A percentile compares a stretch with the other conserved stretches of the same genome.
Evolutionary conservation across 345 rosid genomes (phyloP).

Genomic region (Carallia pectinifolia): DNA sequence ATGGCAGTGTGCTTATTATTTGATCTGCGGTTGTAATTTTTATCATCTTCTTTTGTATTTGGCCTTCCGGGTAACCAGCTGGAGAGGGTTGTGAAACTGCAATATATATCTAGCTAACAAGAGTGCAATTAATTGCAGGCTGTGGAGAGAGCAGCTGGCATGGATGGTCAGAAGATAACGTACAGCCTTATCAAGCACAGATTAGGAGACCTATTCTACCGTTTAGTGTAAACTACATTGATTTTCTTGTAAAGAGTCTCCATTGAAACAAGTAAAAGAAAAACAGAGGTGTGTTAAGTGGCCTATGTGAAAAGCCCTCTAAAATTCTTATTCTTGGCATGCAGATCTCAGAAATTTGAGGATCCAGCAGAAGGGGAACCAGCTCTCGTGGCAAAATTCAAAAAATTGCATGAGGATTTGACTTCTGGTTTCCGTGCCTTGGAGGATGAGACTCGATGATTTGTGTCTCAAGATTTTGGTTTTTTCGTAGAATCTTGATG

Average conservation of each 20-base stretch:
- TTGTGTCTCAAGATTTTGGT: conserved; percentile 1
- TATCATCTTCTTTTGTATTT: not conserved
- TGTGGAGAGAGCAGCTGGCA: conserved; percentile 95
- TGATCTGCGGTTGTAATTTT: not conserved
- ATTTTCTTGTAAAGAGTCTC: not conserved
- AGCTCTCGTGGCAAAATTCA: conserved; percentile 75
- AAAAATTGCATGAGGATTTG: conserved; percentile 81
- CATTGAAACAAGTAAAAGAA: no score
- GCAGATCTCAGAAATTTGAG: conserved; percentile 96
- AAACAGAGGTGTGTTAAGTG: not conserved
- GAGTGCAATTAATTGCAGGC: conserved; percentile 47
- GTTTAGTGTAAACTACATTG: conserved; percentile 63
- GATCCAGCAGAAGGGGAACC: conserved; percentile 98
- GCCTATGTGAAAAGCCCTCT: not conserved
- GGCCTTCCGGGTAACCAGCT: no score
- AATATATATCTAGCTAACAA: not conserved
- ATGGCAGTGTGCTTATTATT: no score
- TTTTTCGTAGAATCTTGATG: not conserved
- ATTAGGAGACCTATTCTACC: conserved; percentile 93
- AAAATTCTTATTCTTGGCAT: not conserved
- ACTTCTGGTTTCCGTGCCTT: conserved; percentile 88
- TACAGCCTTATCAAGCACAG: conserved; percentile 94
- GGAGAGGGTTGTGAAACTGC: not conserved
- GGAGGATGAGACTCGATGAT: conserved; percentile 93
- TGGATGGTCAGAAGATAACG: conserved; percentile 98